Evolutionary conservation across 2,329 filamentous ascomycete genomes (phyloP), one percentile per base, ranked within the genome.

Genomic region (Pyrenophora seminiperda): DNA sequence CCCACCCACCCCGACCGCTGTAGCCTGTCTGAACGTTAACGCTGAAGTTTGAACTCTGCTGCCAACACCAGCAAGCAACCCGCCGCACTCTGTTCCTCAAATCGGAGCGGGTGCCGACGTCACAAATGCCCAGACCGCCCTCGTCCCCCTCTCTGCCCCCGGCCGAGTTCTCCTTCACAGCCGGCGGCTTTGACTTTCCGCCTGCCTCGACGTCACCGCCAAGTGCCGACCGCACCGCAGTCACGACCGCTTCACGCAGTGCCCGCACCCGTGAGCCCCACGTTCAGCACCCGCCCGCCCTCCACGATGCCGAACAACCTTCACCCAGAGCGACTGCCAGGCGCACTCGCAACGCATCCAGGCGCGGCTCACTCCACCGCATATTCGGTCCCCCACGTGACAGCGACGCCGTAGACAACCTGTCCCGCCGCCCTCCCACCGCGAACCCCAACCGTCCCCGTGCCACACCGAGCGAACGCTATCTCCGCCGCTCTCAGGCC

Each of bases 161-260:
- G 22, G 43, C 62, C n/a, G 50, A 49, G 40, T 68, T 67, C 44
- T 52, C 68, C 46, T 71, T 68, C 59, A 68, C 68, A 29, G 67
- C 68, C 29, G 75, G 73, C 53, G 68, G 66, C 59, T 77, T 77
- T 63, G 77, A 79, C 63, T 73, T 73, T 44, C 77, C 77, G 17
- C 74, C 75, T 36, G 76, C 77, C 33, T 70, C 67, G n/a, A 50
- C 64, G 5, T 67, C 69, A 5, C 53, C 62, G 6, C 60, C 48
- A 7, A 44, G 41, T 10, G 18, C 52, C n/a, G 20, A 51, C 17
- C 52, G 53, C 31, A 39, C 54, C 14, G 36, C 40, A 7, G 33
- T 19, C 13, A 31, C 49, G 3, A 36, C 31, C 29, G 24, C 47
- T 1, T 29, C 49, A 17, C 33, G 51, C 7, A 54, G 53, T 29